Conservation (phyloP, 1,284 basidiomycete species). For the Cystobasidiaceae sp. region DNA sequence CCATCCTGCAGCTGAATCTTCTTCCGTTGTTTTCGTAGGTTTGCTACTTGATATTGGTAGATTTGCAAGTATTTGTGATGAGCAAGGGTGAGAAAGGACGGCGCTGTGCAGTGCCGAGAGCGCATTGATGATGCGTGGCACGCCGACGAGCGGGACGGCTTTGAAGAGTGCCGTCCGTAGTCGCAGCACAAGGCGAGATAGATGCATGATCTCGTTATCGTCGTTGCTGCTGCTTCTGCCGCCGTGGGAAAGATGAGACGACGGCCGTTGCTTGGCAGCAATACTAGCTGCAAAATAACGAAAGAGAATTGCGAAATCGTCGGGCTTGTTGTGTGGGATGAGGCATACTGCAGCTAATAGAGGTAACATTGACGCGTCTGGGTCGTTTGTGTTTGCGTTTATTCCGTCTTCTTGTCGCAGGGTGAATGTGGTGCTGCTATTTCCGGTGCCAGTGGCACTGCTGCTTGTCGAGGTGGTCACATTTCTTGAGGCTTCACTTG, state of each 20-base stretch:
- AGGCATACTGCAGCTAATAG: conserved; percentile 18
- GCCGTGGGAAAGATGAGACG: too few species aligned
- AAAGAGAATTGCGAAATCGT: conserved; percentile 22
- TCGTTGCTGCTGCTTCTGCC: too few species aligned
- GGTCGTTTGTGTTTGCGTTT: too few species aligned
- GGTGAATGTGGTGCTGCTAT: not conserved
- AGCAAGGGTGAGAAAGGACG: not conserved
- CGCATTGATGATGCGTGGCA: conserved; percentile 28
- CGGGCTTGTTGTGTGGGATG: conserved; percentile 17
- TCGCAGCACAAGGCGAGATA: conserved; percentile 6
- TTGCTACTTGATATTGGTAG: conserved; percentile 14
- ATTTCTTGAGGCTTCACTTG: too few species aligned
- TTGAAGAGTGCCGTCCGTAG: conserved; percentile 28
- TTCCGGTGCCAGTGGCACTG: too few species aligned
- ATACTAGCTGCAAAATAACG: conserved; percentile 22
- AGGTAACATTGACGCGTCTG: conserved; percentile 16
- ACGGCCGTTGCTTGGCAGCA: too few species aligned
- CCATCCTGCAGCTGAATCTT: conserved; percentile 27
- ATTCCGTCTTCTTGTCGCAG: too few species aligned
- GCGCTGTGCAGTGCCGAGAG: conserved; percentile 8
- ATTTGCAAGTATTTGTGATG: not conserved
- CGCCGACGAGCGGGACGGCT: conserved; percentile 26
- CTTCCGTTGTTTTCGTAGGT: conserved; percentile 29
- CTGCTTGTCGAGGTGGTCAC: too few species aligned
- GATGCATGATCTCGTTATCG: too few species aligned